These are phyloP conservation scores for Aspergillus egyptiacus DNA, from an alignment of 495 filamentous ascomycete species.

Conservation along the genomic window DNA sequence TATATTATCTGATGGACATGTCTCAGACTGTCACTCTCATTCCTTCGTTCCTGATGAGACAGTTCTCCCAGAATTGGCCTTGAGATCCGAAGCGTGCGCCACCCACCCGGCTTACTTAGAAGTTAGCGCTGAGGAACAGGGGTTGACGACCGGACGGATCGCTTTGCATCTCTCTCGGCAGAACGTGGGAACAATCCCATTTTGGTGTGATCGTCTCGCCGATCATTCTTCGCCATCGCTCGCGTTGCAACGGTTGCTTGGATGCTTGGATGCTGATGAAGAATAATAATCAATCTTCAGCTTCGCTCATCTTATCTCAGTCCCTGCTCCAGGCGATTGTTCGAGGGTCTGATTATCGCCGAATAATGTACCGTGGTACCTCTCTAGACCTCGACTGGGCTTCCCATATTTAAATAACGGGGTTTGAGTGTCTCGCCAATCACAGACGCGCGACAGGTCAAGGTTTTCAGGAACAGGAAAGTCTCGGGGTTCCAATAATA, in stretches of 20 bases:
- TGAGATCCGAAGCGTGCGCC: constrained; percentile 12
- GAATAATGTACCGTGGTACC: constrained; percentile 4
- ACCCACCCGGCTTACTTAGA: constrained; percentile 5
- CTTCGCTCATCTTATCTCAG: neutral
- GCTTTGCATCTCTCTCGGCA: constrained; percentile 10
- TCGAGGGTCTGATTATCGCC: neutral
- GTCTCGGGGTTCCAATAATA: no score
- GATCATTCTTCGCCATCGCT: neutral
- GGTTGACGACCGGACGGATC: constrained; percentile 14
- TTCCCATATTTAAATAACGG: neutral
- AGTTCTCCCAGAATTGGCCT: neutral
- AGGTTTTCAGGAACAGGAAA: neutral
- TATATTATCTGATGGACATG: no score
- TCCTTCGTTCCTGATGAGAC: neutral
- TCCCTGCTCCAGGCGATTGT: neutral
- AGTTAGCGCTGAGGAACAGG: constrained; percentile 21
- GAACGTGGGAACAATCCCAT: constrained; percentile 22
- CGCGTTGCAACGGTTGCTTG: no score
- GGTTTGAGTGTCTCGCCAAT: neutral
- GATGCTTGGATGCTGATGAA: neutral
- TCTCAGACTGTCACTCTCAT: no score
- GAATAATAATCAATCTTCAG: neutral
- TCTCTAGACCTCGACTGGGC: neutral
- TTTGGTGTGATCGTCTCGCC: constrained; percentile 9
- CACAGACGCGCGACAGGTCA: neutral